These are phyloP conservation scores for Wallacemonas rigidus DNA, from an alignment of 208 protist genomes.

Conservation along the genomic window DNA sequence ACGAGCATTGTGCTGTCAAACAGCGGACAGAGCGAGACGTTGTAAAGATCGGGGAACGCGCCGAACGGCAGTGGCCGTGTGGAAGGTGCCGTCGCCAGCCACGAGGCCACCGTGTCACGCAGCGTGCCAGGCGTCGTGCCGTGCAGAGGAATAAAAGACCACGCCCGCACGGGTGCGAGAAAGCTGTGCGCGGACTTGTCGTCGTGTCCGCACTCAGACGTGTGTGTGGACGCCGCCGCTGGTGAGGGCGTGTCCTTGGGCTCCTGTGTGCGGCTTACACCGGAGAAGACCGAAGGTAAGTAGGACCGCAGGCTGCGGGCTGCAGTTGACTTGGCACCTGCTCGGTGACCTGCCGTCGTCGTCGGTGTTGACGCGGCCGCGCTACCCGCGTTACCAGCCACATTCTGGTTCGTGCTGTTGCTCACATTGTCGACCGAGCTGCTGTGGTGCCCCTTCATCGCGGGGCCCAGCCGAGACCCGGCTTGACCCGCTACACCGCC, in stretches of 20 bases:
- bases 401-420: too few relatives aligned
- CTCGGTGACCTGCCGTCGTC: neutral
- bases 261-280: neutral
- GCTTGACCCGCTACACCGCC: neutral
- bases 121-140: constrained; percentile 38
- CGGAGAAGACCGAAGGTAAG: neutral
- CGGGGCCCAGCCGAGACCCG: neutral
- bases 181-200: neutral
- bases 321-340: neutral
- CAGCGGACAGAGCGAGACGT: constrained; percentile 31
- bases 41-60: constrained; percentile 5
- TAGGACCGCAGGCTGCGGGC: constrained; percentile 8
- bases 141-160: constrained; percentile 32
- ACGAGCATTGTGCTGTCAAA: constrained; percentile 44
- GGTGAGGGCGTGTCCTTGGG: neutral
- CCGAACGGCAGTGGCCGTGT: constrained; percentile 3
- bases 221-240: neutral
- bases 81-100: constrained; percentile 1
- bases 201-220: neutral
- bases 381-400: too few relatives aligned
- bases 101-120: constrained; percentile 18
- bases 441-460: neutral
- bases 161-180: neutral
- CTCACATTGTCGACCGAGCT: neutral
- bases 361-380: neutral